Conservation (phyloP, 2,329 filamentous ascomycete genomes). For the Pyrenophora teres region DNA sequence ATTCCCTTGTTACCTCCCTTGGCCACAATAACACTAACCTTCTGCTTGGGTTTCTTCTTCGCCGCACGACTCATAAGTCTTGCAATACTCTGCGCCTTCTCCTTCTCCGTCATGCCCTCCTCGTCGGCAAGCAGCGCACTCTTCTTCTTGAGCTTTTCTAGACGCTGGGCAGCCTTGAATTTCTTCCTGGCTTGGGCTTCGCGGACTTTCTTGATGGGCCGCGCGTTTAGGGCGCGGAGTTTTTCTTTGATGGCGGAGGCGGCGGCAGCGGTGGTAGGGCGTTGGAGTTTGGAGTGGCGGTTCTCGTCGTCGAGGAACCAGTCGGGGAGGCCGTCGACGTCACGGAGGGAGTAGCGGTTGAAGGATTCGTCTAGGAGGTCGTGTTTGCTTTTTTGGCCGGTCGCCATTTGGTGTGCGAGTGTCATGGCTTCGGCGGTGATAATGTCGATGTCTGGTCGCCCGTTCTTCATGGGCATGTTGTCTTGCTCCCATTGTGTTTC, state of each 20-base stretch:
- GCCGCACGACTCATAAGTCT: constrained; percentile 80
- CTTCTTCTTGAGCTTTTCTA: constrained; percentile 98
- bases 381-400: constrained; percentile 76
- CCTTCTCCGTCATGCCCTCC: constrained; percentile 91
- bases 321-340: constrained; percentile 88
- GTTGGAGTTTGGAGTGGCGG: constrained; percentile 79
- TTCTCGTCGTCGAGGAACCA: constrained; percentile 97
- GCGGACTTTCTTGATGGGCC: constrained; percentile 98
- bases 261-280: constrained; percentile 89
- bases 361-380: constrained; percentile 90
- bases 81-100: constrained; percentile 85
- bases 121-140: constrained; percentile 86
- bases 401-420: constrained; percentile 67
- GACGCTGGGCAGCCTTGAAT: constrained; percentile 83
- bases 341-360: constrained; percentile 90
- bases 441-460: constrained; percentile 48
- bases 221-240: constrained; percentile 85
- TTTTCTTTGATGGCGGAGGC: constrained; percentile 95
- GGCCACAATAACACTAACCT: constrained; percentile 88
- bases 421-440: background rate
- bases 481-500: constrained; percentile 70
- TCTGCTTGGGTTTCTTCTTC: constrained; percentile 82
- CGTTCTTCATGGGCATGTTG: constrained; percentile 66
- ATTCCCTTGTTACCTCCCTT: constrained; percentile 82
- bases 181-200: constrained; percentile 98